Evolutionary conservation across 371 early-diverging fungal species (phyloP), one percentile per base, ranked within the genome.

Genomic region (Parasitella parasitica): DNA sequence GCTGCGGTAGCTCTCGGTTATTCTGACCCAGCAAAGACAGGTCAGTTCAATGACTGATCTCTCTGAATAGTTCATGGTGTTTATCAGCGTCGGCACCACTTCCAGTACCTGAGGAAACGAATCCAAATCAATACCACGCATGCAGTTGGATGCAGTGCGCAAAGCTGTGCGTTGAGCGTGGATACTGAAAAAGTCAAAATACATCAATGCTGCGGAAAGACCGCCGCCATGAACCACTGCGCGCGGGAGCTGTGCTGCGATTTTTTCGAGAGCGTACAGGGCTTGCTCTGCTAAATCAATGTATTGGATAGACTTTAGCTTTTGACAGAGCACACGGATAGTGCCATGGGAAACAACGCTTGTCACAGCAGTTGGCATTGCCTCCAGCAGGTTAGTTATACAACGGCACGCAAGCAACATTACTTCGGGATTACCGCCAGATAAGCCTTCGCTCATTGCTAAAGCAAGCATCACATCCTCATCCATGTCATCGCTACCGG

Each of bases 261-360:
- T 81, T 64, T 88, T 91, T 56, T 90, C 91, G 16, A 97, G 71
- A 6, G 89, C 87, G 34, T 80, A 74, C 38, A 95, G 75, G 0
- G 92, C 93, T 67, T 90, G 91, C 66, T 97, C 97, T 1, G 96
- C 97, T 50, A 96, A 74, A 59, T 97, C 96, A 52, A 95, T 94
- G 61, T 91, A 94, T 65, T 94, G 91, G 46, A 97, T 89, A 36
- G 90, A 87, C 52, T 84, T 77, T 22, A 96, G 73, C 64, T 94
- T 92, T 34, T 80, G 76, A 41, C 93, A 89, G 6, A 97, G 78
- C 0, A 89, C 88, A 22, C 78, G 72, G 1, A 94, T 81, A 1
- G 89, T 91, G 2, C 89, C 90, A 37, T 85, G 80, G n/a, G 87
- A 84, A 3, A 90, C 85, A 36, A 91, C 72, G n/a, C 79, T 79